Percentiles rank a stretch among this genome's conserved stretches.
phyloP scores from a whole-genome alignment of 306 rosid species.

The Quercus suber region DNA sequence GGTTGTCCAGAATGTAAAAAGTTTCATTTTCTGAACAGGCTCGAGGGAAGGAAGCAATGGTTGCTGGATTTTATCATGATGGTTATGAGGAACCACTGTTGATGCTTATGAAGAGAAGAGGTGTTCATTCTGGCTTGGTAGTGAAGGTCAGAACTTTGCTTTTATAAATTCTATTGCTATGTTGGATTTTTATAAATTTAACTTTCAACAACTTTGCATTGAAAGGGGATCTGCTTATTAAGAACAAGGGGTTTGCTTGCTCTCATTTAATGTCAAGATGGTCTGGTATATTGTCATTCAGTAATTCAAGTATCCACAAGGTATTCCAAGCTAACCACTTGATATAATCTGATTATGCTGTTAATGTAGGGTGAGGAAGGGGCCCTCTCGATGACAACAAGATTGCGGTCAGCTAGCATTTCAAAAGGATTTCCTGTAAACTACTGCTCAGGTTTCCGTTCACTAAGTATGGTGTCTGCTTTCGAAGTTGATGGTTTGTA shows the following conservation, averaged over 20 bases:
- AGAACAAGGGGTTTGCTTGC: slow-evolving; percentile 3
- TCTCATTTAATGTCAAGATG: slow-evolving; percentile 15
- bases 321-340: slow-evolving; percentile 15
- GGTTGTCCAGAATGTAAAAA: slow-evolving; percentile 7
- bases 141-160: slow-evolving; percentile 67
- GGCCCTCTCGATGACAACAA: slow-evolving; percentile 93
- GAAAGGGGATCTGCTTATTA: slow-evolving; percentile 5
- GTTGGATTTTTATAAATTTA: slow-evolving; percentile 6
- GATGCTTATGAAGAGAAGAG: slow-evolving; percentile 99
- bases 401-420: slow-evolving; percentile 57
- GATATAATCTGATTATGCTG: slow-evolving; percentile 23
- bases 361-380: slow-evolving; percentile 90
- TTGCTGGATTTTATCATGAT: slow-evolving; percentile 93
- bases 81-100: slow-evolving; percentile 85
- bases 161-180: slow-evolving; percentile 9
- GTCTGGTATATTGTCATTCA: not conserved
- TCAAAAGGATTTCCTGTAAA: slow-evolving; percentile 84
- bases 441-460: slow-evolving; percentile 87
- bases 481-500: slow-evolving; percentile 65
- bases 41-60: slow-evolving; percentile 86
- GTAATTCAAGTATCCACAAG: not conserved
- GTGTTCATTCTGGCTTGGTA: slow-evolving; percentile 88
- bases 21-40: slow-evolving; percentile 45
- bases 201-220: not conserved
- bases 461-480: slow-evolving; percentile 43